Conservation (phyloP, 2,329 filamentous ascomycete genomes). For the Magnaporthiopsis incrustans region DNA sequence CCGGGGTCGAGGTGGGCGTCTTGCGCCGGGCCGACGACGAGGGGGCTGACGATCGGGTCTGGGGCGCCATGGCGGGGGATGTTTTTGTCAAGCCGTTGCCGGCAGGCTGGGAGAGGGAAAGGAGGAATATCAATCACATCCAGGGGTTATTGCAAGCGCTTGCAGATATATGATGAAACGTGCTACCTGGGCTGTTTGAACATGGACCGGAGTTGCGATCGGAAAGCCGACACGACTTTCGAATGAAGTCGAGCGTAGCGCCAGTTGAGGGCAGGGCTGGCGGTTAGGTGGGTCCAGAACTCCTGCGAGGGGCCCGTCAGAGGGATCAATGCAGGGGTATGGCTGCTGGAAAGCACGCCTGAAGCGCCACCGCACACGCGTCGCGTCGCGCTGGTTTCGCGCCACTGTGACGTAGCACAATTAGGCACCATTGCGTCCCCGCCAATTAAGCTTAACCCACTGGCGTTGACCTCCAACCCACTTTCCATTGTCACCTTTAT, state of each 20-base stretch:
- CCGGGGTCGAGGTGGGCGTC: slow-evolving; percentile 6
- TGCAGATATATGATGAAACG: background rate
- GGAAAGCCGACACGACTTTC: background rate
- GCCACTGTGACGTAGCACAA: background rate
- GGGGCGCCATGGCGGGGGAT: slow-evolving; percentile 13
- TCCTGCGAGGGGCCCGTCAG: background rate
- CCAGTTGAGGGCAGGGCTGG: too few relatives aligned
- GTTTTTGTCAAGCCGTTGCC: background rate
- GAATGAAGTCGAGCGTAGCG: background rate
- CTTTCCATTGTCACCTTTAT: background rate
- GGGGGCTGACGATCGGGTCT: slow-evolving; percentile 10
- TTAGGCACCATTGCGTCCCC: background rate
- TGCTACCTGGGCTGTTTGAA: background rate
- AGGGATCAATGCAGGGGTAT: background rate
- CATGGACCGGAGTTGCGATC: background rate
- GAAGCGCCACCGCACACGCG: background rate
- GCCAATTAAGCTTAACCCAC: background rate
- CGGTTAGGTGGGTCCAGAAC: background rate
- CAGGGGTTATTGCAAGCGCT: background rate
- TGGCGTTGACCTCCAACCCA: too few relatives aligned
- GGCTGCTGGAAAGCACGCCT: background rate
- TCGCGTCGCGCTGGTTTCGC: background rate
- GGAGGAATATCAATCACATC: background rate
- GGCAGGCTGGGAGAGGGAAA: background rate
- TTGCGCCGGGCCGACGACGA: slow-evolving; percentile 4